Evolutionary conservation across 163 green algal genomes (phyloP), one percentile per base, ranked within the genome.

Genomic region (Scenedesmus sp.): DNA sequence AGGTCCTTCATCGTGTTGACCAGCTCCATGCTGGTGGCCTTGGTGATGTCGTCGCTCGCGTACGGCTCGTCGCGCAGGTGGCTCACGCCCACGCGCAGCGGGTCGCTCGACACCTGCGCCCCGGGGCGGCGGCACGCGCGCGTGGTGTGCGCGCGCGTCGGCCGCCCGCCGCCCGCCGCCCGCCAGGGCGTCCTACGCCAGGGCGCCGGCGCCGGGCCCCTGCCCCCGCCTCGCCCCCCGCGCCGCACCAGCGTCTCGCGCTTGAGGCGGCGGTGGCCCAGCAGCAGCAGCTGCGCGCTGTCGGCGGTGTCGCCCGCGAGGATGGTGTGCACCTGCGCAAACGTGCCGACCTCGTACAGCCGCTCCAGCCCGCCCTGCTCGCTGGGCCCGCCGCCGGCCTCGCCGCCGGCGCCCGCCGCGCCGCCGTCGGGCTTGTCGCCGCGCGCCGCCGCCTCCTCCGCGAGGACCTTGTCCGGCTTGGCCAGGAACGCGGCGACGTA

Each of bases 1-100:
- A 99, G 88, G 54, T 99, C 95, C 77, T 97, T 97, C 69, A 99
- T 89, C 33, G 94, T 98, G 82, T 88, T 90, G 42, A 99, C 92
- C 22, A 98, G 87, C 85, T 98, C 96, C 92, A 98, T 97, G 58
- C 87, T 90, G 48, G 94, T 98, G 10, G 95, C 95, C 75, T 93
- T 94, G 44, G 95, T 78, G 72, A 90, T 87, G 77, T 97, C 92
- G 54, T 95, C 88, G 36, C 87, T 78, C 18, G 87, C 83, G 79
- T 98, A 95, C 0, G 70, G 50, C 73, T 92, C 79, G 67, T 98
- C 93, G 47, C 90, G 89, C 26, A 99, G 78, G 78, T 98, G 95
- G 71, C 94, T 75, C 22, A 98, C 89, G 33, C 81, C 70, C 14
- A 98, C 92, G 10, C 85, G 84, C 56, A 98, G 84, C 0, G 91